Conservation (phyloP, 371 early-diverging fungal genomes). For the Syncephalastrum monosporum region DNA sequence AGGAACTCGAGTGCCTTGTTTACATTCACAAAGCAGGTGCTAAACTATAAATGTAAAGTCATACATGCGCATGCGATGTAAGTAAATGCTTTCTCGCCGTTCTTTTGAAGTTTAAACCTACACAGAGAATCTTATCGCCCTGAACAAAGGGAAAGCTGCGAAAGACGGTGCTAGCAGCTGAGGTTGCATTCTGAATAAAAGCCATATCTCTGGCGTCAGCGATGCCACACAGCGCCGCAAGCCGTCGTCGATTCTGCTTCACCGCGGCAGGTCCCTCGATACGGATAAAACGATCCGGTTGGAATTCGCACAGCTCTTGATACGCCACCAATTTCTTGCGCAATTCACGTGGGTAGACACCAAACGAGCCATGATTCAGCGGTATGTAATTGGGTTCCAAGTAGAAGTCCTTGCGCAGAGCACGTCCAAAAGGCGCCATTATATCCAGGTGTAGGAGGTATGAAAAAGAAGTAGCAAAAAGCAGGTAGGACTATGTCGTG, state of each 20-base stretch:
- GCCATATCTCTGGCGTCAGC: conserved; percentile 34
- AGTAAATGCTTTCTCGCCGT: too few relatives aligned
- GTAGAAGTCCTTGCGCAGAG: conserved; percentile 35
- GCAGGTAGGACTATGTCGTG: too few relatives aligned
- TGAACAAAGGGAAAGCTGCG: conserved; percentile 39
- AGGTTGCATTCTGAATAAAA: conserved; percentile 40
- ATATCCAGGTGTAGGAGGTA: too few relatives aligned
- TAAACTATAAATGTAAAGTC: too few relatives aligned
- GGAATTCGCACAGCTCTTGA: conserved; percentile 12
- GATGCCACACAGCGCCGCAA: conserved; percentile 32
- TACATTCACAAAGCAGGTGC: too few relatives aligned
- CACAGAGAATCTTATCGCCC: conserved; percentile 40
- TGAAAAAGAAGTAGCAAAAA: too few relatives aligned
- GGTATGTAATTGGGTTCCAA: conserved; percentile 38
- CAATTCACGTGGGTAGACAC: conserved; percentile 15
- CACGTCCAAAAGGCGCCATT: conserved; percentile 27
- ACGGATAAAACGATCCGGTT: conserved; percentile 16
- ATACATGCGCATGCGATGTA: too few relatives aligned
- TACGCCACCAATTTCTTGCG: conserved; percentile 1
- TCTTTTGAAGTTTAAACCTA: conserved; percentile 5
- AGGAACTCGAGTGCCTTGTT: too few relatives aligned
- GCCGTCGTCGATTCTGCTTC: conserved; percentile 5
- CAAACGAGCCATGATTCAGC: conserved; percentile 48
- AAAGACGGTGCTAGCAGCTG: conserved; percentile 35
- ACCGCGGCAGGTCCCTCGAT: conserved; percentile 12